Evolutionary conservation across 345 rosid genomes (phyloP), one percentile per base, ranked within the genome.

Genomic region (Moricandia moricandioides): DNA sequence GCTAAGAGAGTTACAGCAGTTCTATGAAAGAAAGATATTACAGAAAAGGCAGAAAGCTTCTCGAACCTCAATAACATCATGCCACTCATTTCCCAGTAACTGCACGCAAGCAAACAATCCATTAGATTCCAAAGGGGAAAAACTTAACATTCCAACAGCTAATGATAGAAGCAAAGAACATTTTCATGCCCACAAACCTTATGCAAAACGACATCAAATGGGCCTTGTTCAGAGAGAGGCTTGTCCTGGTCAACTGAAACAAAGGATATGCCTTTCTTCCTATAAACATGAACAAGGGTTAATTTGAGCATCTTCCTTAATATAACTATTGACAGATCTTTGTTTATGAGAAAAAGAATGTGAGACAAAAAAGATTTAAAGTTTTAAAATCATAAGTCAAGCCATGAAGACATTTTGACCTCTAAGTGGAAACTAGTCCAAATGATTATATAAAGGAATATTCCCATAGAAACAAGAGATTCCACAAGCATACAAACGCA

Each of bases 221-320:
- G 98, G 29, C 95, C 98, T 85, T 93, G 97, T 75, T 89, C 97
- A 40, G 87, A 76, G 56, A 93, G 81, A 64, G 96, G 88, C 65
- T 75, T 83, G 62, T 73, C 75, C 70, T 29, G 75, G 82, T 89
- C 97, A 71, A 93, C 85, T 66, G 97, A 88, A 59, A 87, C 84
- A 58, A 90, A 89, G 45, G 70, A 55, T 74, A 93, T 89, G 71
- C 96, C 98, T 70, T 90, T 89, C 70, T 82, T 83, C 79, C 98
- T 93, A 85, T 69, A 75, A 72, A 56, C 63, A 80, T n/a, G 51
- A 55, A 63, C 47, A 40, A 61, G 14, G 43, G 73, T 59, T 49
- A 51, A 6, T 14, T 24, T 67, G 65, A 58, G 8, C 39, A 29
- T 21, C 18, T 64, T 52, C 60, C 35, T 52, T 18, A 61, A 18